Base-by-base conservation (phyloP, 495 filamentous ascomycete species). In the Coniosporium apollinis region DNA sequence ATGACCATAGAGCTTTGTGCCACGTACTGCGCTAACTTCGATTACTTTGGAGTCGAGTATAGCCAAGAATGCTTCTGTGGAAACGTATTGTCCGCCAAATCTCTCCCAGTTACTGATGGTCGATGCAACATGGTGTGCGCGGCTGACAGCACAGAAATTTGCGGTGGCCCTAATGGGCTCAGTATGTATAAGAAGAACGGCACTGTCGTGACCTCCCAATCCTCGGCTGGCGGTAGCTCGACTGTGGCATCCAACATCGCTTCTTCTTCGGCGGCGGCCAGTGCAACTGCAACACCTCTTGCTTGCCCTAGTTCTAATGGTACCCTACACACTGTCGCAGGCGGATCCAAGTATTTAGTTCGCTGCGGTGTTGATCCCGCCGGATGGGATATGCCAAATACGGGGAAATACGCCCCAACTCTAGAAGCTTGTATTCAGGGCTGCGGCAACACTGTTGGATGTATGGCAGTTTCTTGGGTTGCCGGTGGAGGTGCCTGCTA, bases 81-180 rank as follows among this genome's bases (percentile, higher is more conserved):
- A 5, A 36, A 36, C 19, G 5, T 14, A 5, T 40, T 50, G 15
- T 24, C 24, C 11, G 34, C 28, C 16, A 19, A 34, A 9, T 36
- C 42, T 2, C 28, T 30, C 29, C 25, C 39, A 20, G 43, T 41
- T 4, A 34, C 36, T n/a, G 37, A 41, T 4, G 22, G 11, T 8
- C 15, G 26, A 6, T 46, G 44, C 41, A 18, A 15, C 19, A 44
- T 36, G 28, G 7, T 20, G 10, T 50, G 44, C 22, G 20, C 39
- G 11, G 44, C 33, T 7, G 39, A 44, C 21, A 18, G 19, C 9
- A 32, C 36, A n/a, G 36, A 50, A 30, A 30, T 30, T n/a, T 50
- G 47, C 19, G 47, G 47, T 30, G 44, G 33, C 36, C 37, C 37
- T 5, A 44, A 47, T 24, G 35, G 40, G 14, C 20, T 44, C n/a